Conservation (phyloP, 208 protist species). For the Leishmania amazonensis region DNA sequence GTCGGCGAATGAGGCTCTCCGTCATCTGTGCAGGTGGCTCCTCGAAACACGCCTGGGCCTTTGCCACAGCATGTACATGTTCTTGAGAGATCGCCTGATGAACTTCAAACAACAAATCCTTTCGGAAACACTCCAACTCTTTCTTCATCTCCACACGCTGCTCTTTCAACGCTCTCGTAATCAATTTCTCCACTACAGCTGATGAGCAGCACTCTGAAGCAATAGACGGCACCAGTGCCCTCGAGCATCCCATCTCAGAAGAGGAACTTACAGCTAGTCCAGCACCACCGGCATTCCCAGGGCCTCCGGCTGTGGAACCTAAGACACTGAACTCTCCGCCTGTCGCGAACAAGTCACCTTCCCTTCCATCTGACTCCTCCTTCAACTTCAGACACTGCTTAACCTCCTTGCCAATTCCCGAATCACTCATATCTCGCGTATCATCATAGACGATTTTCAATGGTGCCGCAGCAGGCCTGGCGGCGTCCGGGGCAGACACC, state of each 20-base stretch:
- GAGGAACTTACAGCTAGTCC: too few relatives aligned
- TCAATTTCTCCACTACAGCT: not conserved
- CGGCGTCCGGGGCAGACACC: not conserved
- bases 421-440: too few relatives aligned
- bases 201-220: not conserved
- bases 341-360: too few relatives aligned
- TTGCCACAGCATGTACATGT: not conserved
- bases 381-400: too few relatives aligned
- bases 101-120: constrained; percentile 22
- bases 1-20: constrained; percentile 10
- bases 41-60: not conserved
- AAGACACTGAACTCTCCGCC: too few relatives aligned
- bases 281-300: too few relatives aligned
- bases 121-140: constrained; percentile 19
- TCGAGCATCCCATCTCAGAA: too few relatives aligned
- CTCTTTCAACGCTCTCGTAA: constrained; percentile 1
- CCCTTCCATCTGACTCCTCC: too few relatives aligned
- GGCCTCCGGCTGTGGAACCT: too few relatives aligned
- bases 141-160: constrained; percentile 10
- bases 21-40: constrained; percentile 2
- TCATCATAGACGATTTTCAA: too few relatives aligned
- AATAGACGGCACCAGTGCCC: not conserved
- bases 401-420: too few relatives aligned
- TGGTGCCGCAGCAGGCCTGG: not conserved
- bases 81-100: constrained; percentile 8